A percentile compares a stretch with the other conserved stretches of the same genome.
Evolutionary conservation across 2,329 filamentous ascomycete species (phyloP).

Genomic region (Fusarium duplospermum): DNA sequence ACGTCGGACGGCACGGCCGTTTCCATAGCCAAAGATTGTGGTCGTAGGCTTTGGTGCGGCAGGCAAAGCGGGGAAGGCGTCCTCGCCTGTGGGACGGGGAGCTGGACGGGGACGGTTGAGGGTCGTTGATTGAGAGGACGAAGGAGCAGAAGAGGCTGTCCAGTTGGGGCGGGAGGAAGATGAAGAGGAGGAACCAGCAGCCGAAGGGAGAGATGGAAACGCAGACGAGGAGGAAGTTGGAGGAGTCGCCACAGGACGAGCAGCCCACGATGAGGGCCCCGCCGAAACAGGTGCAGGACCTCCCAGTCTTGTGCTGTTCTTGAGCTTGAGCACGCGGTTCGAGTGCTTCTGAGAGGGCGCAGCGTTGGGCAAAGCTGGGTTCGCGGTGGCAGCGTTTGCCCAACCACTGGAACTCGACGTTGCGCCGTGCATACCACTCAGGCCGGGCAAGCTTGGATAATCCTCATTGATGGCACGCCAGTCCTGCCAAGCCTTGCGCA

Average conservation of each 20-base stretch:
- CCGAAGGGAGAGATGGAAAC: conserved; percentile 58
- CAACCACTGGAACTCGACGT: conserved; percentile 68
- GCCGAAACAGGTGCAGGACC: conserved; percentile 47
- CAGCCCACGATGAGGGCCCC: conserved; percentile 35
- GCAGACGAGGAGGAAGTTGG: conserved; percentile 48
- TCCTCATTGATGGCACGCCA: conserved; percentile 97
- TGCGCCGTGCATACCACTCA: conserved; percentile 74
- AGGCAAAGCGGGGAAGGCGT: conserved; percentile 87
- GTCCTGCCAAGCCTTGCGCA: conserved; percentile 91
- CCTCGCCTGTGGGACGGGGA: conserved; percentile 53
- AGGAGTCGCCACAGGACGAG: conserved; percentile 29
- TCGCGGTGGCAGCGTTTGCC: conserved; percentile 70
- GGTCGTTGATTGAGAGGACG: conserved; percentile 45
- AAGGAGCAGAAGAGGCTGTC: conserved; percentile 38
- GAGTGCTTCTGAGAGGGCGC: conserved; percentile 61
- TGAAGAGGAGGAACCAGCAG: conserved; percentile 36
- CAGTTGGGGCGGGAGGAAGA: conserved; percentile 47
- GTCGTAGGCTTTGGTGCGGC: conserved; percentile 76
- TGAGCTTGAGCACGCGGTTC: conserved; percentile 67
- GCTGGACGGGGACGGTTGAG: conserved; percentile 30
- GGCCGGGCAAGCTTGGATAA: conserved; percentile 87
- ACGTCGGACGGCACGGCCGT: conserved; percentile 63
- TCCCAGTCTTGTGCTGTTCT: conserved; percentile 65
- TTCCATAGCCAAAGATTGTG: conserved; percentile 71
- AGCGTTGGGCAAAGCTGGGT: conserved; percentile 55